Evolutionary conservation across 164 flowering plant species (phyloP), one percentile per base, ranked within the genome.

Genomic region (Umbellularia californica): DNA sequence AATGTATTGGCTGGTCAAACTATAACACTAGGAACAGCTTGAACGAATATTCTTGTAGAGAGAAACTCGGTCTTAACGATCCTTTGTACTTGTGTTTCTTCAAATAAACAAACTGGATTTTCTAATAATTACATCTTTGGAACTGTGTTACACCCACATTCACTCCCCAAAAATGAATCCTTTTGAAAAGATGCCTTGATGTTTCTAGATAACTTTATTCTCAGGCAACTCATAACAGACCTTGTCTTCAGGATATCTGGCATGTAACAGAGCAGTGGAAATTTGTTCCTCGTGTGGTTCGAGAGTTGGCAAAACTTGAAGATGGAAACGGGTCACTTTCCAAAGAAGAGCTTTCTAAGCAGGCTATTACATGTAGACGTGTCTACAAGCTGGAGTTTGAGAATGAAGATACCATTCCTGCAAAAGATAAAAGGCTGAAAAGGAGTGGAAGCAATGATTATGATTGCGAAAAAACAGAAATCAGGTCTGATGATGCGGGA

Each of bases 181-280:
- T 41, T 41, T 41, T 41, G 10, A 5, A 41, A 9, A 41, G 47
- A 2, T 41, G 11, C 47, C 47, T 41, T 27, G 50, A 20, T 64
- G 24, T 64, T 25, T 33, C 69, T 67, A 67, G 33, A 67, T 67
- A 15, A 1, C 30, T 15, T 67, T 67, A 12, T 67, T 5, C 50
- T 67, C 23, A 0, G 28, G 67, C 14, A 10, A 64, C 67, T 2
- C 67, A 19, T 24, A 20, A 24, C 47, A 35, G 41, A 41, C 41
- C 33, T 72, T 72, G 2, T 72, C 3, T 79, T 35, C 75, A 95
- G 99, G 93, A 84, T 78, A 71, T 95, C 41, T 78, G 74, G 50
- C 70, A 81, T 60, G 79, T 90, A 76, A 82, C 81, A 0, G 90
- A 90, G 70, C 88, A 89, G 76, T 95, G 99, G 99, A 86, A 74